Evolutionary conservation across 2,329 filamentous ascomycete species (phyloP).

Genomic region (Fusarium xylarioides): DNA sequence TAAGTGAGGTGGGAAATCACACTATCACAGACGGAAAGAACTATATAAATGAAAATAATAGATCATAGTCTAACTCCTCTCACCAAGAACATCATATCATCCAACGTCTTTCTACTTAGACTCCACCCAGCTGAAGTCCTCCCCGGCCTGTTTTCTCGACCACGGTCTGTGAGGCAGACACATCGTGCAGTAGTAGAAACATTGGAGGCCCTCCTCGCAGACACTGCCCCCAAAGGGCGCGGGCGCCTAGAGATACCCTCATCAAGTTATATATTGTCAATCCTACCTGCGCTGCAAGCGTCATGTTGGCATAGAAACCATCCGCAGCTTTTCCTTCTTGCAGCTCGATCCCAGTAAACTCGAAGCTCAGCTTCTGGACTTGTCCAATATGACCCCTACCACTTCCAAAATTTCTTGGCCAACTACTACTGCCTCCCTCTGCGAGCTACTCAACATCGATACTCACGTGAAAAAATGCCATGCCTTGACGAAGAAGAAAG

Average conservation of each 20-base stretch:
- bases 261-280: slow-evolving; percentile 29
- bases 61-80: not conserved
- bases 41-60: not conserved
- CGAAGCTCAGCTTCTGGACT: not conserved
- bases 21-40: slow-evolving; percentile 1
- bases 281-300: not conserved
- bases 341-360: not conserved
- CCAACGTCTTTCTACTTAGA: not conserved
- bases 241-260: slow-evolving; percentile 16
- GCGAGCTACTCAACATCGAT: slow-evolving; percentile 17
- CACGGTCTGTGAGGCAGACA: not conserved
- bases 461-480: slow-evolving; percentile 15
- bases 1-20: not conserved
- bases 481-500: not conserved
- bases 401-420: slow-evolving; percentile 11
- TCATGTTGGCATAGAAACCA: slow-evolving; percentile 32
- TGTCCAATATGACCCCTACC: slow-evolving; percentile 13
- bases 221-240: slow-evolving; percentile 16
- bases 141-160: slow-evolving; percentile 13
- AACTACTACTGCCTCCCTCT: not conserved
- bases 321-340: not conserved
- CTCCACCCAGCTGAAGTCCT: slow-evolving; percentile 25
- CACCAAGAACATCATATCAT: not conserved
- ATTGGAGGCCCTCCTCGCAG: slow-evolving; percentile 9
- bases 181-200: not conserved